Base-by-base conservation (phyloP, 208 protist species). In the Angomonas ambiguus region DNA sequence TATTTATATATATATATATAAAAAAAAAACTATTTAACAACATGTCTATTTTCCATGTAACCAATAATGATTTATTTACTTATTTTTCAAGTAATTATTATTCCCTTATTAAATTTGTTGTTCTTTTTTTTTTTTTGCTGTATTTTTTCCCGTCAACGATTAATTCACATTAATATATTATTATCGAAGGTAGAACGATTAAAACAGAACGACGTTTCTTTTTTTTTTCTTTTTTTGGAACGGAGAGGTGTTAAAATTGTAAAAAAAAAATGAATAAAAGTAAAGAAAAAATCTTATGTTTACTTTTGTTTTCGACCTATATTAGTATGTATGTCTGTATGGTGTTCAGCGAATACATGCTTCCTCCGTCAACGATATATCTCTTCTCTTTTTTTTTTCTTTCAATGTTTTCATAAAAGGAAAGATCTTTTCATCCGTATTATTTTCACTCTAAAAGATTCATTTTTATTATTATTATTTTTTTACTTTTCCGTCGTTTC, bases 311-410 rank as follows among this genome's bases (percentile, higher is more conserved):
- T 20, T 60, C 48, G 11, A 34, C 57, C 8, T 55, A 22, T 11
- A 34, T 48, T 32, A 49, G 18, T 69, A n/a, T 56, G 16, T 27
- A 33, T n/a, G 55, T 60, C 3, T 60, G 5, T 57, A 25, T 57
- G 51, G n/a, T n/a, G n/a, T n/a, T n/a, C n/a, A n/a, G n/a, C n/a
- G n/a, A n/a, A n/a, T n/a, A n/a, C n/a, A n/a, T n/a, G n/a, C n/a
- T n/a, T n/a, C n/a, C n/a, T n/a, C n/a, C n/a, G n/a, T n/a, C n/a
- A n/a, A n/a, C n/a, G 20, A 62, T 28, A 20, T 8, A 20, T 57
- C 24, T 41, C 18, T 80, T 80, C 51, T 67, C 59, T 71, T 33
- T 45, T 72, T 32, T 68, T 61, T 28, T 49, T 74, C 49, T 34
- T 72, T 32, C 28, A 49, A 18, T 72, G 71, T 55, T 18, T 48